These are phyloP conservation scores for Lipomyces starkeyi DNA, from an alignment of 805 yeast species.

Conservation along the genomic window DNA sequence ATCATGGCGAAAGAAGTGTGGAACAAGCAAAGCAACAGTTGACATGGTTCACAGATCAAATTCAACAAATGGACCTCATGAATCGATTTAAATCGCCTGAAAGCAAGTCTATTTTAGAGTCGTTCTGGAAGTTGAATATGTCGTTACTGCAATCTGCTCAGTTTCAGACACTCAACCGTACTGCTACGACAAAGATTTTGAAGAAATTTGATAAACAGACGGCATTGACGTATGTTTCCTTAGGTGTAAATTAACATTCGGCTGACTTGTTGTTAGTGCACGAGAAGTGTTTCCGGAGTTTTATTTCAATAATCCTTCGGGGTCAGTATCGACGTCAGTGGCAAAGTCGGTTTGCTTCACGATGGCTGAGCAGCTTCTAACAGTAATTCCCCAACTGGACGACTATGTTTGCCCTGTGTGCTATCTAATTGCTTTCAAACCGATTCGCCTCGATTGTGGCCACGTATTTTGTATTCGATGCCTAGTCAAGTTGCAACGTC, in stretches of 20 bases:
- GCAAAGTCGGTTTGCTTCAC: constrained; percentile 58
- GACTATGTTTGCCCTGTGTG: constrained; percentile 80
- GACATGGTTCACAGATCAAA: constrained; percentile 50
- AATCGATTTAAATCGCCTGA: constrained; percentile 55
- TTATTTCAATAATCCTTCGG: constrained; percentile 13
- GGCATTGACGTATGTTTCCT: constrained; percentile 47
- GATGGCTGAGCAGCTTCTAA: constrained; percentile 59
- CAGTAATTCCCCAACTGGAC: constrained; percentile 72
- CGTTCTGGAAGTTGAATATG: constrained; percentile 60
- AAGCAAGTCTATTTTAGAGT: constrained; percentile 53
- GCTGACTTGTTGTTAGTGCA: constrained; percentile 14
- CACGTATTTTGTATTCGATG: constrained; percentile 79
- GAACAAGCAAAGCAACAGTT: constrained; percentile 56
- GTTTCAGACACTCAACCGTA: constrained; percentile 65
- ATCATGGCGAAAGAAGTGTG: constrained; percentile 54
- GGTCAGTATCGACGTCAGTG: constrained; percentile 44
- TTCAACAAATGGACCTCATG: constrained; percentile 49
- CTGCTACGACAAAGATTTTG: constrained; percentile 70
- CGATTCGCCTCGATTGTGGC: constrained; percentile 65
- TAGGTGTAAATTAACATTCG: not conserved
- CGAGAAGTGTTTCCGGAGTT: constrained; percentile 54
- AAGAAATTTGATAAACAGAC: constrained; percentile 81
- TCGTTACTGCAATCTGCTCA: constrained; percentile 62
- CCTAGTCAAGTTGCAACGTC: constrained; percentile 67
- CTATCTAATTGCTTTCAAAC: constrained; percentile 71